These are phyloP conservation scores for Debaryomycetaceae sp. DNA, from an alignment of 1,139 yeast species.

Conservation along the genomic window DNA sequence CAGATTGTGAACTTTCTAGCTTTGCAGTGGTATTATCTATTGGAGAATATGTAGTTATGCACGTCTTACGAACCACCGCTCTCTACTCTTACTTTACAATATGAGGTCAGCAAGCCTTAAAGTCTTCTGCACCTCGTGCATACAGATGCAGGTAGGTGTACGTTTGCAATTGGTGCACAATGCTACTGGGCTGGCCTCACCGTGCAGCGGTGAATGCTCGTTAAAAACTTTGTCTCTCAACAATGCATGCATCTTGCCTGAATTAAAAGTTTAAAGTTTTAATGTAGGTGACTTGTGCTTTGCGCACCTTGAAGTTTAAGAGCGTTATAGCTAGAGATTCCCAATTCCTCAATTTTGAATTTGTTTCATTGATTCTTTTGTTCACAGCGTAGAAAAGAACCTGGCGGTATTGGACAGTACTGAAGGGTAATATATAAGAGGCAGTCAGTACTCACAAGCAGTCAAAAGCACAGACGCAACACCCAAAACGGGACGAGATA, in stretches of 20 bases:
- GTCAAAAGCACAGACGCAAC: neutral
- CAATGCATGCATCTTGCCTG: slow-evolving; percentile 1
- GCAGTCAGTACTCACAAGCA: neutral
- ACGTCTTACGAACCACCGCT: neutral
- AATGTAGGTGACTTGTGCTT: neutral
- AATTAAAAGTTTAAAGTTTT: neutral
- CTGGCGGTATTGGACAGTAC: neutral
- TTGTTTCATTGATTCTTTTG: neutral
- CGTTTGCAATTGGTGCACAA: neutral
- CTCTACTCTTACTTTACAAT: neutral
- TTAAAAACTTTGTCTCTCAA: neutral
- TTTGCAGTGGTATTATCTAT: too few species aligned
- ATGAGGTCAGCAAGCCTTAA: neutral
- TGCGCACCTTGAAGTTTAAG: neutral
- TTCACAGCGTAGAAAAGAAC: neutral
- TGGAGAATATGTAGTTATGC: neutral
- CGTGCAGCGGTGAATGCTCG: neutral
- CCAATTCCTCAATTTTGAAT: neutral
- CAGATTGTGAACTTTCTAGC: too few species aligned
- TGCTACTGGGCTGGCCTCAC: neutral
- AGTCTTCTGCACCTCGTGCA: neutral
- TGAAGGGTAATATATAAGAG: neutral
- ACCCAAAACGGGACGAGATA: neutral
- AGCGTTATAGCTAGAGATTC: neutral
- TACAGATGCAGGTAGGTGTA: neutral